Percentiles rank a stretch among this genome's conserved stretches.
phyloP scores from a whole-genome alignment of 2,329 filamentous ascomycete genomes.

The Didymella arachidicola region DNA sequence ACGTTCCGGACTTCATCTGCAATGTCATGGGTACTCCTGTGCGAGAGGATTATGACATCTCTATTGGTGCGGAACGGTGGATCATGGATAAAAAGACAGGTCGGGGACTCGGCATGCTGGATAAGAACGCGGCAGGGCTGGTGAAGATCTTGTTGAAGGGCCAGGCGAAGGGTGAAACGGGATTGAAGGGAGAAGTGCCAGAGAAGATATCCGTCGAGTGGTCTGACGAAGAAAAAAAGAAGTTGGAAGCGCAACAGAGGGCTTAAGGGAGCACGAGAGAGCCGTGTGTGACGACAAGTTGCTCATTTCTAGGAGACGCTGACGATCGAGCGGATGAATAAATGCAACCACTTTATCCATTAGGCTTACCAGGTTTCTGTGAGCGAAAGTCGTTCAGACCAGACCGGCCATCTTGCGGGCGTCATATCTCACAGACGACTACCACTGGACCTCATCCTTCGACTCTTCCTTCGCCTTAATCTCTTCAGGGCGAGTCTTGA shows the following conservation, averaged over 20 bases:
- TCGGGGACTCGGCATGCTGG: slow-evolving; percentile 4
- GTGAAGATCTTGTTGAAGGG: slow-evolving; percentile 11
- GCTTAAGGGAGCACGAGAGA: background rate
- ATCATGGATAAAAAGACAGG: slow-evolving; percentile 14
- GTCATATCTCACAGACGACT: too few species aligned
- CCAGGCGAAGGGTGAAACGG: slow-evolving; percentile 7
- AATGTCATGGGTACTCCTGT: slow-evolving; percentile 10
- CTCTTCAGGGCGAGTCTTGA: slow-evolving; percentile 26
- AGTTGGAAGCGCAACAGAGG: background rate
- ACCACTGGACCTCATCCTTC: slow-evolving; percentile 13
- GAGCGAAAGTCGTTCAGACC: background rate
- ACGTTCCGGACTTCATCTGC: slow-evolving; percentile 13
- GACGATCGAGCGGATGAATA: background rate
- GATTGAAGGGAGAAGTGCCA: slow-evolving; percentile 5
- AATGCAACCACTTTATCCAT: background rate
- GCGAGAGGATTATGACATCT: slow-evolving; percentile 11
- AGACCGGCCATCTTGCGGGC: background rate
- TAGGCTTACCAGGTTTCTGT: background rate
- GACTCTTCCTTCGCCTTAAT: slow-evolving; percentile 22
- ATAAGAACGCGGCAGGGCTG: slow-evolving; percentile 10
- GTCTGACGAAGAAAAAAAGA: background rate
- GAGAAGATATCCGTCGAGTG: slow-evolving; percentile 3
- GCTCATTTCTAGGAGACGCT: background rate
- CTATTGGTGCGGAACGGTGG: slow-evolving; percentile 12
- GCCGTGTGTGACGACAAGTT: background rate